Conservation (phyloP, 805 yeast genomes). For the Maudiozyma pseudohumilis region DNA sequence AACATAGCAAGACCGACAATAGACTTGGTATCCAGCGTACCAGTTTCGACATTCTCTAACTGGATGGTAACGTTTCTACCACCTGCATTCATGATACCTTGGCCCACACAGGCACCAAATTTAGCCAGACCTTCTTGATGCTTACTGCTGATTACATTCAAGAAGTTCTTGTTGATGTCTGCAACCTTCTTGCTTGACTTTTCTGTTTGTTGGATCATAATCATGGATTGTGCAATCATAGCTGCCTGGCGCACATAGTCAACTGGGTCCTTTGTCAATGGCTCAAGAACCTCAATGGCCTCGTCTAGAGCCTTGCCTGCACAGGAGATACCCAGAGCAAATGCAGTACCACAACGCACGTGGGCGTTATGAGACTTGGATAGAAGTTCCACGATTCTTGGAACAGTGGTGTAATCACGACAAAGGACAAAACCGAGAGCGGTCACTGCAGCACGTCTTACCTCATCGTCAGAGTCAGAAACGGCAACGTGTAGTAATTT, state of each 20-base stretch:
- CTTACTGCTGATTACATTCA: conserved; percentile 70
- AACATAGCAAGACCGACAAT: conserved; percentile 87
- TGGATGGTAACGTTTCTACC: conserved; percentile 95
- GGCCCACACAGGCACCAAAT: conserved; percentile 94
- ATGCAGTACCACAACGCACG: conserved; percentile 94
- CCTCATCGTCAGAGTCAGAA: conserved; percentile 92
- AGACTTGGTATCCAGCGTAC: conserved; percentile 81
- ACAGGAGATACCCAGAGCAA: conserved; percentile 95
- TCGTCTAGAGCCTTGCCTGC: conserved; percentile 86
- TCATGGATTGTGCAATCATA: conserved; percentile 82
- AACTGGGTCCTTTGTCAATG: conserved; percentile 84
- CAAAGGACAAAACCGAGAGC: conserved; percentile 84
- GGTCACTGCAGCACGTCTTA: conserved; percentile 91
- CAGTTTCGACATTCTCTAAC: conserved; percentile 79
- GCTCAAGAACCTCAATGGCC: conserved; percentile 87
- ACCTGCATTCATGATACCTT: conserved; percentile 97
- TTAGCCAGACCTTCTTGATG: conserved; percentile 95
- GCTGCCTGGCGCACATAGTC: conserved; percentile 99
- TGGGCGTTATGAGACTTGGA: conserved; percentile 96
- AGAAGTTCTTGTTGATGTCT: conserved; percentile 61
- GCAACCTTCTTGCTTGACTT: conserved; percentile 71
- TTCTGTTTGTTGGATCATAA: conserved; percentile 81
- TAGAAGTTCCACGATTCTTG: conserved; percentile 85
- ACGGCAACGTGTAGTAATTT: conserved; percentile 86
- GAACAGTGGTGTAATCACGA: conserved; percentile 87